phyloP scores from a whole-genome alignment of 2,329 filamentous ascomycete genomes.

The Sclerotinia nivalis region DNA sequence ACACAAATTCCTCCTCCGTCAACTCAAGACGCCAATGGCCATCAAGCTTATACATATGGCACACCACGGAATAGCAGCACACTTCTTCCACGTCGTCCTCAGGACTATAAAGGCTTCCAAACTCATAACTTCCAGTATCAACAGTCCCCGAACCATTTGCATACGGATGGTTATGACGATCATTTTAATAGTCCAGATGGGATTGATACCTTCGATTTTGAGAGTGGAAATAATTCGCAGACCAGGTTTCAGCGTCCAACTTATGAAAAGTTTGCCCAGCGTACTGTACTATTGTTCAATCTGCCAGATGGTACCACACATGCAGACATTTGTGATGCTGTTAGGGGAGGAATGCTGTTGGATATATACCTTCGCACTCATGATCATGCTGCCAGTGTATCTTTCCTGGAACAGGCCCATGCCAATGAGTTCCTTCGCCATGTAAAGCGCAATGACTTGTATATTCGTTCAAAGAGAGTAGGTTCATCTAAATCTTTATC shows the following conservation, averaged over 20 bases:
- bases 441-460: conserved; percentile 64
- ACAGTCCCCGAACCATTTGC: conserved; percentile 27
- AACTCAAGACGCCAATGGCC: conserved; percentile 25
- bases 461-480: conserved; percentile 68
- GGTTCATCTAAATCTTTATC: conserved; percentile 35
- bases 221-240: conserved; percentile 31
- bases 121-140: conserved; percentile 23
- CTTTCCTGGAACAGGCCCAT: conserved; percentile 65
- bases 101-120: conserved; percentile 30
- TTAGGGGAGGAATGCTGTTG: conserved; percentile 71
- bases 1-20: conserved; percentile 28
- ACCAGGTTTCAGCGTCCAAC: conserved; percentile 29
- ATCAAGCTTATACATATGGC: conserved; percentile 35
- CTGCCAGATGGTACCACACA: conserved; percentile 64
- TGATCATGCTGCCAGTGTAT: conserved; percentile 64
- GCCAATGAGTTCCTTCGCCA: conserved; percentile 67
- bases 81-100: conserved; percentile 23
- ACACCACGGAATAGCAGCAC: conserved; percentile 29
- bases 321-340: conserved; percentile 61
- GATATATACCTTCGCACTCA: conserved; percentile 63
- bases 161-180: conserved; percentile 32
- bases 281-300: conserved; percentile 64
- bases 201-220: conserved; percentile 32
- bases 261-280: conserved; percentile 42
- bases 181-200: conserved; percentile 30